Evolutionary conservation across 805 yeast genomes (phyloP).

Genomic region (Metschnikowia similis): DNA sequence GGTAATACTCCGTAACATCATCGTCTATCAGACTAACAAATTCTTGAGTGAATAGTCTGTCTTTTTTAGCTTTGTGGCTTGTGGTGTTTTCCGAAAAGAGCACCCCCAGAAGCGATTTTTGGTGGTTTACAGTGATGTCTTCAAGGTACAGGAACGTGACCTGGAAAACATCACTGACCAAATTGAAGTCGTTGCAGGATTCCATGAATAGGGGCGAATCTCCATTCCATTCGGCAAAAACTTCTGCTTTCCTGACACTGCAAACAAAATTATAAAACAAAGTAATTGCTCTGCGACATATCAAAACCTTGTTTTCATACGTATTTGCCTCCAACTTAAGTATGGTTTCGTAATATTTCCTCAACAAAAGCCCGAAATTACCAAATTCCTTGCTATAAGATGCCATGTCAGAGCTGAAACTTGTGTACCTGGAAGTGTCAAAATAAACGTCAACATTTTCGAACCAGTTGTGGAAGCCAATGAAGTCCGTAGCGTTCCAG

Average conservation of each 20-base stretch:
- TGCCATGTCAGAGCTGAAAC: background rate
- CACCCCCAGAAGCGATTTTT: background rate
- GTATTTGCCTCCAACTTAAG: background rate
- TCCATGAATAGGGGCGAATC: conserved; percentile 1
- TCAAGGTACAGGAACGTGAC: background rate
- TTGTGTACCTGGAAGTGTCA: conserved; percentile 1
- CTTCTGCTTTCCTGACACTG: conserved; percentile 23
- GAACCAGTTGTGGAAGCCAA: conserved; percentile 35
- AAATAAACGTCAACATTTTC: conserved; percentile 14
- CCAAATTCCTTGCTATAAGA: background rate
- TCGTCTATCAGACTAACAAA: conserved; percentile 13
- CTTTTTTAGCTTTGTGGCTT: background rate
- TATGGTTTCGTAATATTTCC: background rate
- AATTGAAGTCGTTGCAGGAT: background rate
- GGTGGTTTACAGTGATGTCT: background rate
- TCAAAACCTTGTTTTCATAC: background rate
- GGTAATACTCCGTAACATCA: conserved; percentile 20
- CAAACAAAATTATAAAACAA: conserved; percentile 26
- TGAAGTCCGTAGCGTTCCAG: conserved; percentile 25
- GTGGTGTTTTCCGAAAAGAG: background rate
- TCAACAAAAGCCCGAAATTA: background rate
- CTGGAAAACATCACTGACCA: background rate
- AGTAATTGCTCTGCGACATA: conserved; percentile 8
- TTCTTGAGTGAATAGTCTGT: conserved; percentile 18
- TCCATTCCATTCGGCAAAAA: conserved; percentile 8